A percentile compares a stretch with the other conserved stretches of the same genome.
These are phyloP conservation scores for Xylaria sp. DNA, from an alignment of 2,329 filamentous ascomycete genomes.

Conservation along the genomic window DNA sequence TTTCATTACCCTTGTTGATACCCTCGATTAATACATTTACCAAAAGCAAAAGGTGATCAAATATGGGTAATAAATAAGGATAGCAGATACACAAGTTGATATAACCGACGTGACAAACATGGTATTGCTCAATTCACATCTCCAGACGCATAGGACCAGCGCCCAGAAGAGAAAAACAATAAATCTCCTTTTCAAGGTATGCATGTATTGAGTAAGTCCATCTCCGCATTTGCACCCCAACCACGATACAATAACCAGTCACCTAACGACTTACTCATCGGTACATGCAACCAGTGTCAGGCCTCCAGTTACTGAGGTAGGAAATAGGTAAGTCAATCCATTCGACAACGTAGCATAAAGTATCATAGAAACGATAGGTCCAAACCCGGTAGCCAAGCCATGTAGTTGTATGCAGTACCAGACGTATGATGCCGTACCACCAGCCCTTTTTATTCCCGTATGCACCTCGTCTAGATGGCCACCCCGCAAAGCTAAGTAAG, in stretches of 20 bases:
- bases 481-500: neutral
- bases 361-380: neutral
- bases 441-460: conserved; percentile 1
- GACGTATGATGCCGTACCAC: neutral
- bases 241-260: neutral
- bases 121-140: neutral
- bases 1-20: neutral
- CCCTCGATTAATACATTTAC: neutral
- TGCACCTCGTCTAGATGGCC: neutral
- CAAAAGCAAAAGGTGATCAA: neutral
- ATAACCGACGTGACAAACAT: neutral
- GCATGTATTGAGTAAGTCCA: neutral
- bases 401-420: neutral
- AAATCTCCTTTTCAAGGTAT: neutral
- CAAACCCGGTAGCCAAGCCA: neutral
- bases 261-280: neutral
- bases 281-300: neutral
- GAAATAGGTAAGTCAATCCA: neutral
- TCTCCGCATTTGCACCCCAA: neutral
- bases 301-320: neutral
- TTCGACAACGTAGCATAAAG: neutral
- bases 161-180: neutral
- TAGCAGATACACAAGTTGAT: neutral
- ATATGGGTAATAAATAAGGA: neutral
- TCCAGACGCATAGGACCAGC: neutral